Percentiles rank a stretch among this genome's conserved stretches.
These are phyloP conservation scores for Domatiomyces globalis DNA, from an alignment of 2,329 filamentous ascomycete genomes.

Conservation along the genomic window DNA sequence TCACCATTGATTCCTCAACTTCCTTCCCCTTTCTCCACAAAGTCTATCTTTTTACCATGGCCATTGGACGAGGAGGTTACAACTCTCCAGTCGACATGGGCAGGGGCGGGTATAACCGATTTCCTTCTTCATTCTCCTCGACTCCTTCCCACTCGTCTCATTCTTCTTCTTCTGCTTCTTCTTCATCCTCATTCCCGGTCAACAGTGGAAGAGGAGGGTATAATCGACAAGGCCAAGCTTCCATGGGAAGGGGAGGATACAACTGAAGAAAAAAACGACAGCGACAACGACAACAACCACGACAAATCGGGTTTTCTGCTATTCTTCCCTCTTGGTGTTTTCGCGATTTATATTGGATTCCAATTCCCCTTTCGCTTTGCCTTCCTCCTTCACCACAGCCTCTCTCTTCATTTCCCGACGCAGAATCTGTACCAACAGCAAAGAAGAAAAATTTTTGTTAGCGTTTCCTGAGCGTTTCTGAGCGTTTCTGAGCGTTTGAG, in stretches of 20 bases:
- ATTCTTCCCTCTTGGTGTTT: neutral
- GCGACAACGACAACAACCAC: neutral
- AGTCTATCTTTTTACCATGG: slow-evolving; percentile 21
- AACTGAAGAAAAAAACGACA: slow-evolving; percentile 16
- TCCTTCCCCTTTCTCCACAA: too few relatives aligned
- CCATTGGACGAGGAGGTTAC: slow-evolving; percentile 22
- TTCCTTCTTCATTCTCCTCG: slow-evolving; percentile 1
- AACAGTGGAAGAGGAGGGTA: slow-evolving; percentile 19
- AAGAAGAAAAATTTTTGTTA: neutral
- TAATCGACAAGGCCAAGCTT: slow-evolving; percentile 17
- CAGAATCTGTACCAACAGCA: slow-evolving; percentile 35
- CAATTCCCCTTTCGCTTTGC: slow-evolving; percentile 1
- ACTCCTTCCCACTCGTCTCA: too few relatives aligned
- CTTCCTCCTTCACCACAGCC: neutral
- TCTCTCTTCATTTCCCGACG: slow-evolving; percentile 36
- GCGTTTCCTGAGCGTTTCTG: slow-evolving; percentile 3
- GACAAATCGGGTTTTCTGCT: neutral
- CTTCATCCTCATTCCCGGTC: neutral
- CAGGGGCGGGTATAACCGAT: slow-evolving; percentile 27
- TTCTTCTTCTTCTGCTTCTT: neutral
- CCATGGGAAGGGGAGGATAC: slow-evolving; percentile 23
- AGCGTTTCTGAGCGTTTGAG: slow-evolving; percentile 3
- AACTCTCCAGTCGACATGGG: slow-evolving; percentile 20
- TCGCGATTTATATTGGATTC: neutral
- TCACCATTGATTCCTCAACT: too few relatives aligned